Base-by-base conservation (phyloP, 106 monocot species). In the Xerophyta viscosa region DNA sequence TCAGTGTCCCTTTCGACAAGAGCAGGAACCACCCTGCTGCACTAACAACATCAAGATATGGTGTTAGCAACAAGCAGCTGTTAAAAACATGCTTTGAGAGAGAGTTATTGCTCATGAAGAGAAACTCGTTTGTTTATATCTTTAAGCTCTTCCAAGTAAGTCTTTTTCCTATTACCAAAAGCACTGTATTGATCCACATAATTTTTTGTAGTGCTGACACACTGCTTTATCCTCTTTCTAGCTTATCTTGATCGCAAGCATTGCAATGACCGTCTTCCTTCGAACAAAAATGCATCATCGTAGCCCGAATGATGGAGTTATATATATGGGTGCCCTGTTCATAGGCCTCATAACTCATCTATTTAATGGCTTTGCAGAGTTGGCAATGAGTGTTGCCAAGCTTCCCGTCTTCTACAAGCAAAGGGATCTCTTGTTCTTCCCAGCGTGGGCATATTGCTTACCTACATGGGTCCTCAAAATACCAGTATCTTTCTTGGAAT, bases 381-480 rank as follows among this genome's bases (percentile, higher is more conserved):
- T 84, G 24, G 63, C 78, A 1, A 84, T 84, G 84, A 84, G 60
- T 47, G 61, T 84, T 31, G 56, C 50, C 8, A 84, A 71, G 66
- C 84, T 84, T 24, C 84, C 84, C 3, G 67, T 75, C 19, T 84
- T 84, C 58, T 84, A 70, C 67, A 84, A 84, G 60, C 84, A 84
- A 36, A 78, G 84, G 24, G 84, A 84, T 42, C 62, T 78, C 19
- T 31, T 68, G 0, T 75, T 84, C 50, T 84, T 63, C 27, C 84
- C 84, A 50, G 60, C 84, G 27, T 84, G 84, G 84, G 64, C 71
- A 33, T 84, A 71, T 61, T 63, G 71, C 2, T 4, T 84, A 23
- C 78, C 84, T 14, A 58, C 74, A 41, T 84, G 78, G 78, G 47
- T 84, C 13, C 71, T 84, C 5, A 84, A 78, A 28, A 84, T 84